Conservation (phyloP, 129 eudicot genomes). For the Cynara cardunculus region DNA sequence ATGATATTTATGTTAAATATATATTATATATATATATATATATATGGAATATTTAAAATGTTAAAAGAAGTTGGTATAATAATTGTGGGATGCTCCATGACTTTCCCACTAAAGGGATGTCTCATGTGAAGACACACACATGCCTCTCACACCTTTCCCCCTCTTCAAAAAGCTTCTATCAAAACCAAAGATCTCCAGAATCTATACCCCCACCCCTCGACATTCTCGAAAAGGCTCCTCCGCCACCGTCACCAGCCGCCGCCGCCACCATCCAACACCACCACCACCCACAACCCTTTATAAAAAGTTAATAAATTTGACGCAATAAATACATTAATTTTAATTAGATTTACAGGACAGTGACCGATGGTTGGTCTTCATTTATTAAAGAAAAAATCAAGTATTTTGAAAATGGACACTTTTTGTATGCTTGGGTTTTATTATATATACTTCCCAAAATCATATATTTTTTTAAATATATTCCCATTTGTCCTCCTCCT, state of each 20-base stretch:
- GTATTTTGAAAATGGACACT: conserved; percentile 17
- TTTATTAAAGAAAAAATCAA: background rate
- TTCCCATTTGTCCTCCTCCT: conserved; percentile 14
- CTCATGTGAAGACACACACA: conserved; percentile 44
- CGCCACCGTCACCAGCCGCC: conserved; percentile 21
- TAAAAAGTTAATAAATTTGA: background rate
- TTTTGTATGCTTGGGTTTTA: conserved; percentile 22
- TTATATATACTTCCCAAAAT: conserved; percentile 27
- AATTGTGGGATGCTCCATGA: conserved; percentile 35
- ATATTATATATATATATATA: background rate
- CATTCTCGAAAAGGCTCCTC: conserved; percentile 16
- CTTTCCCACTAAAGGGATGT: conserved; percentile 42
- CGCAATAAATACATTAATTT: background rate
- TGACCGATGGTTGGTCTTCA: conserved; percentile 1
- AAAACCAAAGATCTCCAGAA: conserved; percentile 42
- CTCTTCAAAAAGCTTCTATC: conserved; percentile 42
- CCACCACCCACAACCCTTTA: background rate
- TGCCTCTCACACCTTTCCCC: conserved; percentile 41
- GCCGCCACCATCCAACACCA: conserved; percentile 22
- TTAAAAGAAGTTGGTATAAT: conserved; percentile 21
- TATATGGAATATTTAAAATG: background rate
- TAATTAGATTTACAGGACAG: conserved; percentile 1
- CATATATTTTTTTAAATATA: conserved; percentile 29
- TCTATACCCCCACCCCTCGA: conserved; percentile 33
- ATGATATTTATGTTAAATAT: background rate